These are phyloP conservation scores for Ceratonia siliqua DNA, from an alignment of 306 rosid species.

Conservation along the genomic window DNA sequence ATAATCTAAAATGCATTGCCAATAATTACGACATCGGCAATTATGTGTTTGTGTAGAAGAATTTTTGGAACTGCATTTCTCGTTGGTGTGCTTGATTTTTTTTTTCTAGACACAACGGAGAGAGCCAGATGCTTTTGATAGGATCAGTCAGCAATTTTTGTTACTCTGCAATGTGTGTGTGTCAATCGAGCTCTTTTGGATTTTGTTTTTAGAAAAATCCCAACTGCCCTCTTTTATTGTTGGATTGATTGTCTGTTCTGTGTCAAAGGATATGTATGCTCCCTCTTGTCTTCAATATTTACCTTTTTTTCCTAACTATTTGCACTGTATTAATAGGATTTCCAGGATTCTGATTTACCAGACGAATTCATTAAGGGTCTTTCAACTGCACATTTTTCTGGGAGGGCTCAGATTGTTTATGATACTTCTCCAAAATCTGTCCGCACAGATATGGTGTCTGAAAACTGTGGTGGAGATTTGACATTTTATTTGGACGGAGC, in stretches of 20 bases:
- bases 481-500: constrained; percentile 85
- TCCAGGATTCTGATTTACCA: constrained; percentile 51
- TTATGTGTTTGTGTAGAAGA: constrained; percentile 3
- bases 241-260: constrained; percentile 15
- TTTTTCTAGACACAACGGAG: constrained; percentile 35
- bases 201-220: background rate
- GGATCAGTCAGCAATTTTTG: background rate
- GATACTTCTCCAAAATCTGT: constrained; percentile 39
- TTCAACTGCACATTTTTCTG: constrained; percentile 61
- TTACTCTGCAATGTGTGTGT: background rate
- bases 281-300: background rate
- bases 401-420: constrained; percentile 70
- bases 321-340: constrained; percentile 26
- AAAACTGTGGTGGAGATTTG: constrained; percentile 53
- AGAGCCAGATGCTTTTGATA: background rate
- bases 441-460: constrained; percentile 35
- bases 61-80: constrained; percentile 8
- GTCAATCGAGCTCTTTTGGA: background rate
- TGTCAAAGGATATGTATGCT: background rate
- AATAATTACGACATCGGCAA: constrained; percentile 17
- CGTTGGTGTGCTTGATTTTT: constrained; percentile 57
- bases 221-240: constrained; percentile 3
- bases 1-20: constrained; percentile 11
- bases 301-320: constrained; percentile 9
- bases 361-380: constrained; percentile 69